Evolutionary conservation across 495 filamentous ascomycete species (phyloP), one percentile per base, ranked within the genome.

Genomic region (Penicillium pancosmium): DNA sequence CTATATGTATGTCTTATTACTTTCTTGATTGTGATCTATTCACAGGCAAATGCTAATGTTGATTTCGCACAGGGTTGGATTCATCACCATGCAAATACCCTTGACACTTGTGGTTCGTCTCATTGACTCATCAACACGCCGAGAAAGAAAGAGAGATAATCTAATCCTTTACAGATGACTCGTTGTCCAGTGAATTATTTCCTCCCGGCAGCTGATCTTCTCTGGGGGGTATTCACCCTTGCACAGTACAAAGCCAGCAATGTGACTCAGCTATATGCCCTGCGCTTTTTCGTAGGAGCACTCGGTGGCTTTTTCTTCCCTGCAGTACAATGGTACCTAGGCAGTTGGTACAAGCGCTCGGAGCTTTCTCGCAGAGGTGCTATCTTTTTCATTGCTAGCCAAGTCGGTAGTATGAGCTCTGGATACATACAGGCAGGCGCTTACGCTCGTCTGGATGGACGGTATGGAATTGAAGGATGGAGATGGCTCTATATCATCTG

Each of bases 201-300:
- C 54, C 55, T 66, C n/a, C 65, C 68, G 27, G 62, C 60, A 47
- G 68, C 75, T 7, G 76, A 79, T 50, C 61, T 79, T 12, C 46
- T 67, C 55, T 78, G 75, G 76, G 75, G 76, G 16, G 55, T 75
- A 31, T 78, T 76, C 55, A 78, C 76, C 1, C 58, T 78, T 31
- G 68, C 67, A 5, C 74, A 79, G 47, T 76, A 71, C 62, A 71
- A 75, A 55, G 65, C 65, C 16, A 69, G 41, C 53, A 70, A 49
- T 44, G 65, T 68, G 13, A 68, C 65, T 7, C 57, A 66, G 18
- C 61, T 70, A 6, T 68, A 68, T 46, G 77, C 84, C 25, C 78
- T 90, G 48, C 86, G 91, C 18, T 93, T 94, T 78, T 94, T 95
- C 73, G 83, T 95, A 50, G 91, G 91, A 33, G 91, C 93, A 54